Percentiles rank a stretch among this genome's conserved stretches.
These are phyloP conservation scores for Scenedesmus sp. DNA, from an alignment of 163 green algal species.

Conservation along the genomic window DNA sequence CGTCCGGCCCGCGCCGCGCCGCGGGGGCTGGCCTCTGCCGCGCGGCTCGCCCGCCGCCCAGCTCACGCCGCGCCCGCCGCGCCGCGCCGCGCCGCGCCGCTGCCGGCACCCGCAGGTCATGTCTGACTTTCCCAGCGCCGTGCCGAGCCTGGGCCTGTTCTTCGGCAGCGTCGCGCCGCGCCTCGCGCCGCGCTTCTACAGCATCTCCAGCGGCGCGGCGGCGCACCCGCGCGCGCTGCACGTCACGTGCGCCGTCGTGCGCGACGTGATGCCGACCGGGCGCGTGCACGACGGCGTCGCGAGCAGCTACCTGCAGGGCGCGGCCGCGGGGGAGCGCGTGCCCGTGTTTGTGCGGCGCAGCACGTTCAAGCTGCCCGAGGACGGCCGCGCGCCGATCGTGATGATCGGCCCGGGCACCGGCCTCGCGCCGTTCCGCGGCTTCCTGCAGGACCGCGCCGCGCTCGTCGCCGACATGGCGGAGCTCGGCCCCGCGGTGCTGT, in stretches of 20 bases:
- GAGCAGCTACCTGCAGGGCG: conserved; percentile 64
- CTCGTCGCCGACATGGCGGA: conserved; percentile 17
- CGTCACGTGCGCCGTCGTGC: conserved; percentile 81
- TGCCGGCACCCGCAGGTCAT: conserved; percentile 85
- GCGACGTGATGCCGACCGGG: conserved; percentile 68
- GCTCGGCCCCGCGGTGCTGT: conserved; percentile 86
- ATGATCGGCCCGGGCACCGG: conserved; percentile 95
- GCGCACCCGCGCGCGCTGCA: conserved; percentile 61
- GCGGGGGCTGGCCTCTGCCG: too few relatives aligned
- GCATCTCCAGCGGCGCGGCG: conserved; percentile 82
- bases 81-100: too few relatives aligned
- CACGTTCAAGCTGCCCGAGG: conserved; percentile 82
- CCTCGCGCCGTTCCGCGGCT: conserved; percentile 92
- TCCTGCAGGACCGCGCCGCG: conserved; percentile 68
- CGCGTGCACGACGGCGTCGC: conserved; percentile 76
- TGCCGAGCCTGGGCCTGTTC: conserved; percentile 79
- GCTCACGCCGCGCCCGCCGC: too few relatives aligned
- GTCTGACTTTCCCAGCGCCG: conserved; percentile 77
- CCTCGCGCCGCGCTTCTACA: conserved; percentile 92
- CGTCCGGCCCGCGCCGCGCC: too few relatives aligned
- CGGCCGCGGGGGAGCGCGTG: conserved; percentile 37
- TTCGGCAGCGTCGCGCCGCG: conserved; percentile 74
- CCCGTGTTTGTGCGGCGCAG: conserved; percentile 84
- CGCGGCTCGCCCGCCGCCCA: too few relatives aligned
- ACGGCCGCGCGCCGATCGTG: conserved; percentile 74